A percentile compares a stretch with the other conserved stretches of the same genome.
Conservation (phyloP, 164 flowering plant genomes). For the Chimonanthus salicifolius region DNA sequence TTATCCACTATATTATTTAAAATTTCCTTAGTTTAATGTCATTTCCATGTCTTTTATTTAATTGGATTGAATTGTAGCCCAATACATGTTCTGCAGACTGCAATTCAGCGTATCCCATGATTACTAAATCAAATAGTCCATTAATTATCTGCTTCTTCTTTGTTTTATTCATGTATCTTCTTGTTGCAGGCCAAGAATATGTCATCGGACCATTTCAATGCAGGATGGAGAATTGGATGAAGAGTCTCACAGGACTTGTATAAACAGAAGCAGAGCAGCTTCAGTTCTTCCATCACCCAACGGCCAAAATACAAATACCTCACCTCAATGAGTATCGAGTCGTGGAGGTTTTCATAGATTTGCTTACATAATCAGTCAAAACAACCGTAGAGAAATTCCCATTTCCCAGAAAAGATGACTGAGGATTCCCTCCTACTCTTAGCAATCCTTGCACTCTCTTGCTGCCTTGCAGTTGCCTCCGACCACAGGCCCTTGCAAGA, state of each 20-base stretch:
- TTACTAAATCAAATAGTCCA: too few species aligned
- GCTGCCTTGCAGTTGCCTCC: conserved; percentile 10
- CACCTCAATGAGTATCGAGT: neutral
- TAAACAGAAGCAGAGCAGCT: neutral
- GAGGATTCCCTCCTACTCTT: neutral
- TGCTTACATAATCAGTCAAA: neutral
- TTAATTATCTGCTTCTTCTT: too few species aligned
- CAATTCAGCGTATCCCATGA: too few species aligned
- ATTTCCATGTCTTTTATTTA: too few species aligned
- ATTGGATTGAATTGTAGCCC: too few species aligned
- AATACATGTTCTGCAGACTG: too few species aligned
- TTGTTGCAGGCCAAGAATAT: neutral
- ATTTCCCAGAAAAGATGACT: neutral
- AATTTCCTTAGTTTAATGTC: too few species aligned
- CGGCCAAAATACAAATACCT: neutral
- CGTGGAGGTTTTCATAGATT: too few species aligned
- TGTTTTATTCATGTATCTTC: too few species aligned
- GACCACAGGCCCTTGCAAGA: too few species aligned
- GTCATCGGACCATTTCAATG: neutral
- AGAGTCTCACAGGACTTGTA: neutral
- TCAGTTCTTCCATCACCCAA: neutral
- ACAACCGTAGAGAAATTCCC: neutral
- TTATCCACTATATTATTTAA: too few species aligned
- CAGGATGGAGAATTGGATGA: neutral
- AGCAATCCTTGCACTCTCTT: conserved; percentile 11